Evolutionary conservation across 345 rosid genomes (phyloP), one percentile per base, ranked within the genome.

Genomic region (Orychophragmus violaceus): DNA sequence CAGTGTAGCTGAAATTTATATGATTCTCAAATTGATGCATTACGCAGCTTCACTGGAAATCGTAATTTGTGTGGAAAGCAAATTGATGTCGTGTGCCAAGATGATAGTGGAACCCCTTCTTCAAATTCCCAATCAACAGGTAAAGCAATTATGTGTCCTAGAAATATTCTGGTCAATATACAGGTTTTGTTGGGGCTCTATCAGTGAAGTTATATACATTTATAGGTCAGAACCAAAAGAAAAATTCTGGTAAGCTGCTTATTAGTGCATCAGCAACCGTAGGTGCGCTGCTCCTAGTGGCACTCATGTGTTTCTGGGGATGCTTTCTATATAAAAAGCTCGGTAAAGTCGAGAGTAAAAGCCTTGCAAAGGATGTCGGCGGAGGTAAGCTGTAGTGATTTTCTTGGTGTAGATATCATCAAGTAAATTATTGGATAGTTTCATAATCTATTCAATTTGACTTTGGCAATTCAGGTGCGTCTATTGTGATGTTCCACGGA

Each of bases 231-330:
- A 81, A 72, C 81, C 89, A 71, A n/a, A 90, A 85, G 79, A 90
- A 80, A 70, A 76, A 85, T 70, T 83, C 98, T 33, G 97, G 92
- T n/a, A 76, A 87, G 70, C 78, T 93, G 46, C 85, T 93, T 42
- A 85, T 90, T 62, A 90, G 98, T 71, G 91, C 98, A 57, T 88
- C 90, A 58, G 98, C 97, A 66, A 93, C 98, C 2, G 80, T 93
- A 21, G 98, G 98, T 51, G 97, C 96, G 29, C 79, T 93, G 41
- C 97, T 93, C 70, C 82, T 93, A 74, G 97, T 93, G 70, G 97
- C 98, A 32, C 96, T 93, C 37, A 90, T 93, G 97, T 90, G 98
- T 77, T 93, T 90, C 58, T 93, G 98, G 98, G 98, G 98, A 39
- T 93, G 98, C 80, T 93, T 93, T 81, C 83, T 93, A 29, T 93